phyloP scores from a whole-genome alignment of 306 rosid genomes.

The Acacia confusa region DNA sequence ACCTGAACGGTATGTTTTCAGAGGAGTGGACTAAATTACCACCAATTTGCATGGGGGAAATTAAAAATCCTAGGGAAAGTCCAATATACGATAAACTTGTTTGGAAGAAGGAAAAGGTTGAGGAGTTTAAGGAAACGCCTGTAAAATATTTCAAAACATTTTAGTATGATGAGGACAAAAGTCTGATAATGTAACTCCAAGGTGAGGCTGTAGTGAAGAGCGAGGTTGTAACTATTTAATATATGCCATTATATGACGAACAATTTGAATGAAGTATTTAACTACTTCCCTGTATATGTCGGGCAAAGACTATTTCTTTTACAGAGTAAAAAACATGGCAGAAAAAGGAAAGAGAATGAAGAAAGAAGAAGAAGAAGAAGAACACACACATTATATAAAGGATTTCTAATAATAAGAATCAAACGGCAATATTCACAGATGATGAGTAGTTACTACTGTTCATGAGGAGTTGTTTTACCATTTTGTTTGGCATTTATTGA shows the following conservation, averaged over 20 bases:
- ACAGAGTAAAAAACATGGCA: conserved; percentile 31
- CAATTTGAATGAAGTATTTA: conserved; percentile 37
- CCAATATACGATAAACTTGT: neutral
- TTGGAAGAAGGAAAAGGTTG: neutral
- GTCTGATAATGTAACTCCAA: neutral
- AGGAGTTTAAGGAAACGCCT: neutral
- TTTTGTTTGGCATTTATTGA: conserved; percentile 45
- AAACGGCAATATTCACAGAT: conserved; percentile 37
- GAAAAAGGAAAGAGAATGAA: conserved; percentile 1
- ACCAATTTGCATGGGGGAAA: neutral
- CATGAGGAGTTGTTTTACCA: neutral
- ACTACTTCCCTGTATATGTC: conserved; percentile 41
- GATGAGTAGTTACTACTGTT: neutral
- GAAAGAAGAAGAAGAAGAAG: neutral
- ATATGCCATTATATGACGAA: conserved; percentile 32
- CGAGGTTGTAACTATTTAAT: conserved; percentile 10
- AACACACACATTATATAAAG: neutral
- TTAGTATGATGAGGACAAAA: neutral
- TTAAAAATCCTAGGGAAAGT: neutral
- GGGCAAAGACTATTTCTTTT: conserved; percentile 40
- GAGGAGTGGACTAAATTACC: too few relatives aligned
- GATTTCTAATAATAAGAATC: neutral
- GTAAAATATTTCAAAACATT: neutral
- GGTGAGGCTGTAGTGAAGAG: neutral
- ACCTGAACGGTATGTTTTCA: too few relatives aligned